Base-by-base conservation (phyloP, 768 basidiomycete genomes). In the Suillus paluster region DNA sequence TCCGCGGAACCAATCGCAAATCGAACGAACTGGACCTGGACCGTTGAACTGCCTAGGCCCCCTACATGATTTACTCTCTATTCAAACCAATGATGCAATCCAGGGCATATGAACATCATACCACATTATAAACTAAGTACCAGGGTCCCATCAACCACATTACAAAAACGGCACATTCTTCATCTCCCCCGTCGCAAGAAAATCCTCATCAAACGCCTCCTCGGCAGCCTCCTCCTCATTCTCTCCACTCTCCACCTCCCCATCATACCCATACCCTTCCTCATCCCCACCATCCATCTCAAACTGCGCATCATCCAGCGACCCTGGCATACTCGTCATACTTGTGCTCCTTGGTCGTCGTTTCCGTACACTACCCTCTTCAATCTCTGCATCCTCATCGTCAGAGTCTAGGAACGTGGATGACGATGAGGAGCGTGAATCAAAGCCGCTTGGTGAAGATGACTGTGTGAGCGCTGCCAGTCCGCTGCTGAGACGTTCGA, bases 281-380 rank as follows among this genome's bases (percentile, higher is more conserved):
- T 65, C 71, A 19, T 69, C 70, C 15, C 73, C 74, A 36, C 73
- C 83, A 46, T 84, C 84, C 64, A 84, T 73, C 17, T 78, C 84
- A 64, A 86, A 85, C 54, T 84, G 78, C 68, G 82, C 79, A 64
- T 89, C 84, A 62, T 89, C 86, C 63, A 94, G 74, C 23, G 91
- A 90, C 34, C 94, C 94, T 14, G 92, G 94, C 90, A 96, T 94
- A 70, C 92, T 94, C 46, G 86, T 85, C 74, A 90, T 84, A 65
- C 92, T 92, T 69, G 84, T 80, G 64, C 83, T 80, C 64, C 89
- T 78, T 57, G 71, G 66, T 44, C 83, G 71, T 62, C 73, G 77
- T 71, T 75, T 78, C 67, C 73, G 74, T 41, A 72, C 75, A 38
- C 70, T 76, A 17, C 81, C 84, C 25, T 78, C 74, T 14, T 74